These are phyloP conservation scores for Leucocoprinus sp. DNA, from an alignment of 768 basidiomycete genomes.

Conservation along the genomic window DNA sequence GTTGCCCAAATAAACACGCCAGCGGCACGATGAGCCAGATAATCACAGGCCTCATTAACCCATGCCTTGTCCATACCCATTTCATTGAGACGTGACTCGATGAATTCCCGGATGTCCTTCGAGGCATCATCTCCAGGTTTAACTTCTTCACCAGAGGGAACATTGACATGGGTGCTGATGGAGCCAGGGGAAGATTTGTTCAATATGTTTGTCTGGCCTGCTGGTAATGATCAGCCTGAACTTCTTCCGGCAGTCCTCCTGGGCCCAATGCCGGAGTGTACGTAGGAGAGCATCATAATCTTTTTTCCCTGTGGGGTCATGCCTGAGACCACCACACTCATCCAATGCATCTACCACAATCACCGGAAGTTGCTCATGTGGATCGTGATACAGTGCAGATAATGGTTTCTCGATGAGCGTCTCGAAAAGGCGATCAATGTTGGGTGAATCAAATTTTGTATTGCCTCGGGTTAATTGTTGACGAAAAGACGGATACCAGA, in stretches of 20 bases:
- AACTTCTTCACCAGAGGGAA: too few species aligned
- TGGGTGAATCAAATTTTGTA: too few species aligned
- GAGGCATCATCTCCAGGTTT: constrained; percentile 15
- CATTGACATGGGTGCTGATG: constrained; percentile 12
- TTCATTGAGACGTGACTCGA: constrained; percentile 13
- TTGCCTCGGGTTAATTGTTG: too few species aligned
- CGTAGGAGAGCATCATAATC: constrained; percentile 16
- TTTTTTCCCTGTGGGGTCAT: constrained; percentile 8
- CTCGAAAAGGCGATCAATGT: constrained; percentile 13
- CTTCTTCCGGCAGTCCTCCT: constrained; percentile 10
- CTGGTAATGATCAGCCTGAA: constrained; percentile 22
- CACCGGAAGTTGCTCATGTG: constrained; percentile 10
- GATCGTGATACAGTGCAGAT: constrained; percentile 5
- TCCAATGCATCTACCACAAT: constrained; percentile 25
- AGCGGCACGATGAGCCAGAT: constrained; percentile 18
- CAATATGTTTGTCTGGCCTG: constrained; percentile 15
- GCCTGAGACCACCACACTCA: constrained; percentile 20
- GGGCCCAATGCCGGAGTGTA: constrained; percentile 16
- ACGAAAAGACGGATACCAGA: too few species aligned
- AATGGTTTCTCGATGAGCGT: constrained; percentile 17
- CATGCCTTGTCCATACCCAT: constrained; percentile 14
- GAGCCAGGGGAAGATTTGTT: constrained; percentile 8
- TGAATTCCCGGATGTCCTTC: constrained; percentile 18
- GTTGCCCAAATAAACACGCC: constrained; percentile 24
- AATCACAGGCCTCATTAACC: constrained; percentile 15